Percentiles rank a stretch among this genome's conserved stretches.
Conservation (phyloP, 2,329 filamentous ascomycete species). For the Xylariaceae sp. region DNA sequence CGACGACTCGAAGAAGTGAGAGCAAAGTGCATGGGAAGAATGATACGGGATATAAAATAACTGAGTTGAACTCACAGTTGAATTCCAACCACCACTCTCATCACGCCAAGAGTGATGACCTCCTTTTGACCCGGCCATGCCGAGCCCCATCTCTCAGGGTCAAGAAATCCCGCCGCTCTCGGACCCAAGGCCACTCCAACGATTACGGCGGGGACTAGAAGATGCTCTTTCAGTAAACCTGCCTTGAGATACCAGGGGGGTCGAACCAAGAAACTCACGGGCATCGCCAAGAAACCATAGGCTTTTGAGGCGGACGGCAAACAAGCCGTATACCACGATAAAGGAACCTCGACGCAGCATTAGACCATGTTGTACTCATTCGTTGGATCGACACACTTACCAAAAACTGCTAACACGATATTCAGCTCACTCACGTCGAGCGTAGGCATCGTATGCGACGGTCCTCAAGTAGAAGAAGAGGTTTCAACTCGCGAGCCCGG, state of each 20-base stretch:
- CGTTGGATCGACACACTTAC: slow-evolving; percentile 27
- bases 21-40: neutral
- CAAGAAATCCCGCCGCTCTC: slow-evolving; percentile 48
- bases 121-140: slow-evolving; percentile 32
- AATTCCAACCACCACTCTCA: slow-evolving; percentile 56
- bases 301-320: slow-evolving; percentile 49
- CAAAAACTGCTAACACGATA: slow-evolving; percentile 43
- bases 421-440: slow-evolving; percentile 49
- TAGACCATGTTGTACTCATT: neutral
- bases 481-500: slow-evolving; percentile 1
- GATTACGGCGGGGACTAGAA: slow-evolving; percentile 48
- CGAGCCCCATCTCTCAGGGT: slow-evolving; percentile 39
- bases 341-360: slow-evolving; percentile 37
- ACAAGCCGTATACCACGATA: slow-evolving; percentile 44
- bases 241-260: neutral
- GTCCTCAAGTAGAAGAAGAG: neutral
- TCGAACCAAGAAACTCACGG: slow-evolving; percentile 33
- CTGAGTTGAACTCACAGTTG: slow-evolving; percentile 40
- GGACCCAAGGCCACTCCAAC: slow-evolving; percentile 52
- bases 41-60: neutral
- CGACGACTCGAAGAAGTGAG: neutral
- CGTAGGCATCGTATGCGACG: slow-evolving; percentile 36
- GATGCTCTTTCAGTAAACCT: neutral
- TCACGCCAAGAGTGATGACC: slow-evolving; percentile 44
- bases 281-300: slow-evolving; percentile 52